Evolutionary conservation across 768 basidiomycete genomes (phyloP), one percentile per base, ranked within the genome.

Genomic region (Hemileccinum impolitum): DNA sequence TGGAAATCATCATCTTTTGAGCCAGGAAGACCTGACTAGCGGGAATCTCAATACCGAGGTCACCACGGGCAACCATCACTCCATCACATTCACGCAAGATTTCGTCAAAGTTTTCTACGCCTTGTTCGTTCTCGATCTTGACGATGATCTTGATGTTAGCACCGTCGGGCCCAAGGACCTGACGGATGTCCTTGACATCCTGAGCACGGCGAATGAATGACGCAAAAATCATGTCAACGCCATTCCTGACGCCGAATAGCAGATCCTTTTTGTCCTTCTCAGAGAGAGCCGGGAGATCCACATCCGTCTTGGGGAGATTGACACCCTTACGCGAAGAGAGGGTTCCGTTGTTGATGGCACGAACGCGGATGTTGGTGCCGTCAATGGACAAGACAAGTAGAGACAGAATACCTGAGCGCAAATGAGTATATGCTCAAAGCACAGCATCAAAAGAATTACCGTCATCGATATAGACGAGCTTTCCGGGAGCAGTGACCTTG

Each of bases 1-100:
- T 98, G 51, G 95, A 84, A 61, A 98, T 99, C 94, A 99, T 99
- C 95, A 98, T 98, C 77, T 99, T 99, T 70, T 99, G 96, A 8
- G 96, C 96, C 62, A 98, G 77, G 80, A 99, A 99, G 39, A 99
- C 96, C 66, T 98, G 96, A 62, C 87, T 90, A 38, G 96, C 93
- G n/a, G 96, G 96, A 60, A 99, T 99, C 73, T 99, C 96, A 63
- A 99, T 99, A 69, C 96, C 96, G 43, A 99, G 79, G 68, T 99
- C 96, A 70, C 96, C 96, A 73, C 96, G 92, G 56, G 96, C 96
- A 57, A 99, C 96, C 96, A 99, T 99, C 59, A 99, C 96, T 75
- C 96, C 96, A 67, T 99, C 96, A 26, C 88, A 81, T 69, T 88
- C 96, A 61, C 79, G 84, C 62, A 99, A 70, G 62, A 99, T 99